Percentiles rank a stretch among this genome's conserved stretches.
Evolutionary conservation across 1,139 yeast species (phyloP).

Genomic region (Candida sp.): DNA sequence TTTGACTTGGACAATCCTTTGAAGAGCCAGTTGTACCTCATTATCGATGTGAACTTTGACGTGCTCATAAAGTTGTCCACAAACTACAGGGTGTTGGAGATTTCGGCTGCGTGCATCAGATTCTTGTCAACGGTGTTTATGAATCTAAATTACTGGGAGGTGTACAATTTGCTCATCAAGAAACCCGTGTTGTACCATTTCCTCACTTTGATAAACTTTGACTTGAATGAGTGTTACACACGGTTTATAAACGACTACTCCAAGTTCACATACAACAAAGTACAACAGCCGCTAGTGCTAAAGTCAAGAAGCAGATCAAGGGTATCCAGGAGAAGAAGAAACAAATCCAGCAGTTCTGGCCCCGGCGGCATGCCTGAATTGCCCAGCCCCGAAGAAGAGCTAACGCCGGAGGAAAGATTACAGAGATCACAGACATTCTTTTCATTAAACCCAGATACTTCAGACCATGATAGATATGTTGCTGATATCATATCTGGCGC

Average conservation of each 20-base stretch:
- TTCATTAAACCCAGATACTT: conserved; percentile 19
- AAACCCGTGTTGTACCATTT: conserved; percentile 51
- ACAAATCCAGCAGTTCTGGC: background rate
- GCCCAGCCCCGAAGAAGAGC: conserved; percentile 5
- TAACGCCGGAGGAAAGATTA: conserved; percentile 9
- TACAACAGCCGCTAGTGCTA: conserved; percentile 14
- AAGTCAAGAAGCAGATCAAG: conserved; percentile 8
- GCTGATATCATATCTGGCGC: conserved; percentile 27
- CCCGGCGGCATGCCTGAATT: conserved; percentile 11
- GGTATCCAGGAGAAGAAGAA: conserved; percentile 6
- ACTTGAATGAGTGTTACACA: conserved; percentile 43
- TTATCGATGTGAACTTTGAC: conserved; percentile 46
- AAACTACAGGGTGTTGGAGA: conserved; percentile 30
- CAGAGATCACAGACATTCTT: conserved; percentile 19
- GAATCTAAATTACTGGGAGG: conserved; percentile 51
- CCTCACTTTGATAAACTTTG: conserved; percentile 40
- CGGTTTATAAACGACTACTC: conserved; percentile 41
- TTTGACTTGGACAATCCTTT: conserved; percentile 31
- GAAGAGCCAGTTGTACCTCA: conserved; percentile 34
- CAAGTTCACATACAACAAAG: conserved; percentile 27
- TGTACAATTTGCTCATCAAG: conserved; percentile 46
- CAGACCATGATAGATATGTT: conserved; percentile 32
- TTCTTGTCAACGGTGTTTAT: conserved; percentile 43
- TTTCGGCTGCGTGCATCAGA: conserved; percentile 40
- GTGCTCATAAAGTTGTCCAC: conserved; percentile 40